Base-by-base conservation (phyloP, 2,329 filamentous ascomycete species). In the Sarocladiaceae sp. region DNA sequence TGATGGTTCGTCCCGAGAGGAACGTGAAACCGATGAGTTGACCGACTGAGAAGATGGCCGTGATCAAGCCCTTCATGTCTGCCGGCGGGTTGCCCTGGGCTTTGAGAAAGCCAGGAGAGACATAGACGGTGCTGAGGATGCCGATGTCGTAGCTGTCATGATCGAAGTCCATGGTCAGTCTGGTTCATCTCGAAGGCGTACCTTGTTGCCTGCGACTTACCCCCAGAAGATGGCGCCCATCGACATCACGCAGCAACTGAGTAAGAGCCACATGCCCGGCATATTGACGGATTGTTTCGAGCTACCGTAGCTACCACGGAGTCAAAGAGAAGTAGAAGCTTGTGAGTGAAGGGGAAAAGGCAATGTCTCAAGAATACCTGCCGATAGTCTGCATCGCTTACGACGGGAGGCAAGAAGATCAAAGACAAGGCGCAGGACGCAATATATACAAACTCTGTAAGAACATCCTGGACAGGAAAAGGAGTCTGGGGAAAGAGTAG, bases 111-210 rank as follows among this genome's bases (percentile, higher is more conserved):
- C 50, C 50, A 18, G 51, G 51, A 12, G 48, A 31, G 32, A 52
- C 51, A 15, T 53, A 53, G 44, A 52, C 50, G 16, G 51, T 52
- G 45, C 52, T 53, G 32, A 59, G 47, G 47, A 59, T 58, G 13
- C 51, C 51, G 41, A 53, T 53, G 44, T 53, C 50, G 34, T 53
- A 53, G 15, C 51, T 51, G 32, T 33, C 32, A 4, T 2, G 16
- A 13, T 3, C 7, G 11, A 35, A n/a, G 33, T 35, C 33, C 19
- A 19, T n/a, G 10, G 6, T 19, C 4, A 5, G 6, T 7, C 16
- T 35, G 11, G 16, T 11, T 18, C 11, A 35, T 35, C 11, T 9
- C 16, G 6, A 18, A 20, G 18, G 18, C 21, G 31, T 10, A 33
- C n/a, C 12, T 33, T 6, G 31, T 26, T 16, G 18, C n/a, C 4